Evolutionary conservation across 2,329 filamentous ascomycete genomes (phyloP), one percentile per base, ranked within the genome.

Genomic region (Iodosphaeria phyllophila): DNA sequence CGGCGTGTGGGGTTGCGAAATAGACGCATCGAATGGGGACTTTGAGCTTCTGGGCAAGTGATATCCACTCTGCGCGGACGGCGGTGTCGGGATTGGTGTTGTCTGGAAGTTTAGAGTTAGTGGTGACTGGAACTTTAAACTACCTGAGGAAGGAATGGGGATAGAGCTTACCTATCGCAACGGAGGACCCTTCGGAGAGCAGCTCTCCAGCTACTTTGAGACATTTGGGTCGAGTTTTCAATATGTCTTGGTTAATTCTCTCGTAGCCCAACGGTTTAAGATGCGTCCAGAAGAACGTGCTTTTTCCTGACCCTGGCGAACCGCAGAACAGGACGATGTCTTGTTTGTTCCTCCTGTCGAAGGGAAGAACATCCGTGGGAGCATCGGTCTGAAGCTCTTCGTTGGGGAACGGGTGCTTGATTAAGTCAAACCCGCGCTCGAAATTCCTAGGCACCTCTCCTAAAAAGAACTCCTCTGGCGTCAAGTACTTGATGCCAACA

Each of bases 401-500:
- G n/a, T 42, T 39, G 5, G 45, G 33, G 16, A 68, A 52, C 0
- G 56, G 50, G 38, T 74, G 71, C 4, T 55, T 45, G 1, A 51
- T 50, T 11, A 84, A 65, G 33, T 93, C 73, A 37, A 95, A 91
- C 1, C 65, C 55, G 28, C 78, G 61, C 7, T 50, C 48, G 41
- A 79, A 89, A 2, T 68, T 61, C 34, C 71, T 62, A 1, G 75
- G 57, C 13, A 62, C 41, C 36, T 80, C 65, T 2, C 62, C 61
- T 1, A 86, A 62, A 43, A 95, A 95, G 51, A 74, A 92, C 46
- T 93, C 84, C 42, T 98, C 89, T 0, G 89, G 89, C 0, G 86
- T 92, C 29, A 71, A 56, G 46, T 86, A 98, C 8, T 54, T 44
- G 35, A 98, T 67, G 4, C 79, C 79, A 8, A 84, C 52, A 41